These are phyloP conservation scores for Grosmannia serpens DNA, from an alignment of 2,329 filamentous ascomycete genomes.

Conservation along the genomic window DNA sequence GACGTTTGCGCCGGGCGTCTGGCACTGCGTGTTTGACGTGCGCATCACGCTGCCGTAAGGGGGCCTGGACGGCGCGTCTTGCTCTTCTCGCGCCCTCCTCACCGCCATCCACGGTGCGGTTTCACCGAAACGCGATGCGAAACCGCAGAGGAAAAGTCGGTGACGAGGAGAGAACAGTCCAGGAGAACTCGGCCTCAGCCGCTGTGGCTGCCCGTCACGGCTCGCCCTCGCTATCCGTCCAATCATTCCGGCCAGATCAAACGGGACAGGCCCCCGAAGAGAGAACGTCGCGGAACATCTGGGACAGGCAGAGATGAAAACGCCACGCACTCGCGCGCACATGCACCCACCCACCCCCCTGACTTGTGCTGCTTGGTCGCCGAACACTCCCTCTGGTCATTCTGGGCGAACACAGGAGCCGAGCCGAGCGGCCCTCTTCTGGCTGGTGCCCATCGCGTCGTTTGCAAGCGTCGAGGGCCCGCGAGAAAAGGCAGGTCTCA, in stretches of 20 bases:
- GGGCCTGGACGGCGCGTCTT: not conserved
- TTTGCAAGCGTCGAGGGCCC: no score
- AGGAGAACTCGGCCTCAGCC: not conserved
- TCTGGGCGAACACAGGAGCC: no score
- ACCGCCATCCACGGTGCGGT: not conserved
- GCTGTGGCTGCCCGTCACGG: not conserved
- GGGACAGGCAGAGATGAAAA: no score
- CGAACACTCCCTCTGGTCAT: no score
- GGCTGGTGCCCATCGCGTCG: no score
- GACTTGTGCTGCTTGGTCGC: no score
- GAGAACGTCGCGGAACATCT: no score
- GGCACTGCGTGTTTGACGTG: slow-evolving; percentile 60
- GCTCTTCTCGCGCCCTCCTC: not conserved
- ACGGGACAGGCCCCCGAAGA: no score
- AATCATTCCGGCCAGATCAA: not conserved
- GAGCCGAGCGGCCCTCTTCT: no score
- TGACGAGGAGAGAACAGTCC: not conserved
- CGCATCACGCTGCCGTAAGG: slow-evolving; percentile 20
- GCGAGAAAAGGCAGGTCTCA: no score
- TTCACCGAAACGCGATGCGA: not conserved
- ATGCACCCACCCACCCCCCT: no score
- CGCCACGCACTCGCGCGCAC: no score
- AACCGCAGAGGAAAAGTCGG: not conserved
- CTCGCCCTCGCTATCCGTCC: not conserved
- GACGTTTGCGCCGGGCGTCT: slow-evolving; percentile 57